Base-by-base conservation (phyloP, 2,329 filamentous ascomycete genomes). In the Colletotrichum phormii region DNA sequence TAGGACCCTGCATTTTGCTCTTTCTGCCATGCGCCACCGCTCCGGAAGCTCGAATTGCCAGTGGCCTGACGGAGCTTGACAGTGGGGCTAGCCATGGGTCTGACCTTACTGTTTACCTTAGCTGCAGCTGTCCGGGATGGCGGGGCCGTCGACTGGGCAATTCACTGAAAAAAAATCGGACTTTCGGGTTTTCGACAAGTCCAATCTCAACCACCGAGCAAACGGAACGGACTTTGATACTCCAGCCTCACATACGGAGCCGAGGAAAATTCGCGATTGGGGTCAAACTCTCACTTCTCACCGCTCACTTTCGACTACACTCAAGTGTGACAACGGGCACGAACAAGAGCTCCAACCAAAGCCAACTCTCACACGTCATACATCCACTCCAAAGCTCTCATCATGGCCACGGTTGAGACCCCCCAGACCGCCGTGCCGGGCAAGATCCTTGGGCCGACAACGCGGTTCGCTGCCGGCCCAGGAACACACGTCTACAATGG, bases 401-500 rank as follows among this genome's bases (percentile, higher is more conserved):
- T 22, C 73, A 82, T 83, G 80, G 80, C 82, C n/a, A 74, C 79
- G 53, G 79, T 82, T 75, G 79, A 80, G 58, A 60, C 81, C 24
- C 84, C 86, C n/a, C 82, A 86, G 75, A 81, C 95, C 77, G 94
- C 92, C 67, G 88, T 97, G 60, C 97, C 97, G 12, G 97, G 97
- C 80, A 94, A 97, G 81, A 85, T 91, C 58, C 89, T 99, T 53
- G 95, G 94, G 35, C 84, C 92, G 22, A 83, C 87, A 22, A 86
- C 88, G 67, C 89, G 90, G 76, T 95, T 93, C 82, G 84, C 88
- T 53, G 89, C 95, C 33, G 96, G 96, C 15, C 87, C 94, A 12
- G 97, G 96, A 76, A 98, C 95, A 0, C 95, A 98, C 82, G 87
- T 97, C 76, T 89, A 94, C 83, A 87, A 93, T 75, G 87, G 90